Evolutionary conservation across 176 grass and related monocot species (phyloP), one percentile per base, ranked within the genome.

Genomic region (Carex parvula): DNA sequence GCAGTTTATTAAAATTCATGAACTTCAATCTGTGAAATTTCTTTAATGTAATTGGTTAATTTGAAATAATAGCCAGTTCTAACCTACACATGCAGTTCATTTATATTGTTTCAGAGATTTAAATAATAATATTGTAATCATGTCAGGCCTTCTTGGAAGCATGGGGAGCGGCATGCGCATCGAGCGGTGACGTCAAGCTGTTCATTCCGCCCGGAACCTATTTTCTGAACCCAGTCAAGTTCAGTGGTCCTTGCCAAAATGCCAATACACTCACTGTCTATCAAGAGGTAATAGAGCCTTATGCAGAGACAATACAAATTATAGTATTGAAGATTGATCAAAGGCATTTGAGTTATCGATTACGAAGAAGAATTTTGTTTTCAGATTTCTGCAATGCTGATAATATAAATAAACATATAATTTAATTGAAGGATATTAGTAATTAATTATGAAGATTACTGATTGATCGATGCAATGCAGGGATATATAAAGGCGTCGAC

Each of bases 231-330:
- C 89, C 92, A 26, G 79, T 90, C 44, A 73, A 91, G 63, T 94
- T 94, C 70, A 87, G 61, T 15, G 89, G 92, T 2, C 92, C 92
- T 5, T 91, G 92, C 84, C 30, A 2, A n/a, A 91, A 81, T 59
- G 89, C 84, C 8, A 63, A 69, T 18, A 32, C 84, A 60, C 24
- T 94, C 9, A 94, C 87, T 11, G 70, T 94, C 59, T 83, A 89
- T 46, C 85, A 89, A 56, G 64, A 91, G 89, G 91, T 83, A 87
- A 91, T 64, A 39, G 57, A 61, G 18, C 30, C 16, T 33, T 2
- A 59, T 55, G 44, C 74, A 79, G 15, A 33, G 17, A 16, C 11
- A 37, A 46, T 46, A 46, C 8, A 46, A 10, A 9, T 46, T 46
- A 46, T 46, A 46, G 44, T 46, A 46, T 46, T 46, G 44, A 46